phyloP scores from a whole-genome alignment of 2,329 filamentous ascomycete genomes.

The Coniella vitis region DNA sequence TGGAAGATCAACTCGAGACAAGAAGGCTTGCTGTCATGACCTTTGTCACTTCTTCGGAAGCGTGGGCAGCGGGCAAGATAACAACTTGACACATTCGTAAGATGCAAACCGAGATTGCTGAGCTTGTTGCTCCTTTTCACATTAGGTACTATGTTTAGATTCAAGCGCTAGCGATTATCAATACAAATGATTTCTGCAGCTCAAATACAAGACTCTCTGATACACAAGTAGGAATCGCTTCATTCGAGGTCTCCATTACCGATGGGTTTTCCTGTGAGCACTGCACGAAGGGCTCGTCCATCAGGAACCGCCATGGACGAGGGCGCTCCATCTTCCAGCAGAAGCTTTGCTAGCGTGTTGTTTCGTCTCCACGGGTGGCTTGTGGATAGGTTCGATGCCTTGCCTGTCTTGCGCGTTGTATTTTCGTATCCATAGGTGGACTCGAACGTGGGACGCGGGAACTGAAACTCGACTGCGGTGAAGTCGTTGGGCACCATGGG shows the following conservation, averaged over 20 bases:
- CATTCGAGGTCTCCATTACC: not conserved
- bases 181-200: too few species aligned
- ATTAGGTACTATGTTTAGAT: too few species aligned
- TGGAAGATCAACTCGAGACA: slow-evolving; percentile 52
- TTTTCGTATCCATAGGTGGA: slow-evolving; percentile 2
- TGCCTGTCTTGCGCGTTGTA: not conserved
- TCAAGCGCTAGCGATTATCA: too few species aligned
- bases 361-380: slow-evolving; percentile 1
- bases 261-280: not conserved
- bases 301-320: not conserved
- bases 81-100: slow-evolving; percentile 25
- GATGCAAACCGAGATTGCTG: not conserved
- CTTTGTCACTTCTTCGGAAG: slow-evolving; percentile 25
- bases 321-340: not conserved
- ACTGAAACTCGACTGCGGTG: slow-evolving; percentile 26
- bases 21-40: slow-evolving; percentile 33
- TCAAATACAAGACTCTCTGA: too few species aligned
- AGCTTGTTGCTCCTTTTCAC: too few species aligned
- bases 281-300: not conserved
- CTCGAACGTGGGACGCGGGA: slow-evolving; percentile 23
- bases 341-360: not conserved
- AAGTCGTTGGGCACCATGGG: slow-evolving; percentile 28
- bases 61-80: slow-evolving; percentile 36
- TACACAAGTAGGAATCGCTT: not conserved
- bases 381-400: slow-evolving; percentile 1